Evolutionary conservation across 2,329 filamentous ascomycete genomes (phyloP).

Genomic region (Acephala macrosclerotiorum): DNA sequence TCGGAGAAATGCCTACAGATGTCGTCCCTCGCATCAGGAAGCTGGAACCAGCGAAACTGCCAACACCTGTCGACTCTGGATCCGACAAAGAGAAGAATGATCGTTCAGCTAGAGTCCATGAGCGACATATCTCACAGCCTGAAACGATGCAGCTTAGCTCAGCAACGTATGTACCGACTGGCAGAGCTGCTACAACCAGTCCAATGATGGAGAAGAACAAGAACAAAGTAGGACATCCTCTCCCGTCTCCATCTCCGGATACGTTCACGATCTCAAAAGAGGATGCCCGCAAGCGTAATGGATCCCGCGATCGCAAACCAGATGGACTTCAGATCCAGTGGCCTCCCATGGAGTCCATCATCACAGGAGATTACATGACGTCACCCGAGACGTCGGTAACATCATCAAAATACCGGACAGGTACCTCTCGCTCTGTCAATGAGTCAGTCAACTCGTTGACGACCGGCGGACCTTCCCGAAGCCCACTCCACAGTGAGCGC

Average conservation of each 20-base stretch:
- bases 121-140: slow-evolving; percentile 42
- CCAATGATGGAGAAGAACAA: slow-evolving; percentile 64
- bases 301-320: slow-evolving; percentile 81
- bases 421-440: slow-evolving; percentile 49
- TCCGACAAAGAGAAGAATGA: slow-evolving; percentile 53
- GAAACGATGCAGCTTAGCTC: slow-evolving; percentile 48
- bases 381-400: slow-evolving; percentile 63
- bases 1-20: slow-evolving; percentile 71
- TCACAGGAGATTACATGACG: slow-evolving; percentile 58
- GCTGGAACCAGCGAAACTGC: slow-evolving; percentile 48
- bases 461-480: slow-evolving; percentile 52
- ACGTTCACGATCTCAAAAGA: slow-evolving; percentile 69
- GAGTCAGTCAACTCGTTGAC: slow-evolving; percentile 63
- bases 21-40: slow-evolving; percentile 51
- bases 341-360: slow-evolving; percentile 58
- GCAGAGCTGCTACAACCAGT: slow-evolving; percentile 67
- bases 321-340: slow-evolving; percentile 73
- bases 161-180: slow-evolving; percentile 42
- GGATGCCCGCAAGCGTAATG: slow-evolving; percentile 66
- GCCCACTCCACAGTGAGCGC: slow-evolving; percentile 49
- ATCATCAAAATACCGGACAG: slow-evolving; percentile 62
- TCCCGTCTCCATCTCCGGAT: slow-evolving; percentile 74
- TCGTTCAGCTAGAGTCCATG: slow-evolving; percentile 38
- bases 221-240: slow-evolving; percentile 55
- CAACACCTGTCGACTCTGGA: slow-evolving; percentile 53